phyloP scores from a whole-genome alignment of 2,329 filamentous ascomycete species.

The Polytolypa hystricis region DNA sequence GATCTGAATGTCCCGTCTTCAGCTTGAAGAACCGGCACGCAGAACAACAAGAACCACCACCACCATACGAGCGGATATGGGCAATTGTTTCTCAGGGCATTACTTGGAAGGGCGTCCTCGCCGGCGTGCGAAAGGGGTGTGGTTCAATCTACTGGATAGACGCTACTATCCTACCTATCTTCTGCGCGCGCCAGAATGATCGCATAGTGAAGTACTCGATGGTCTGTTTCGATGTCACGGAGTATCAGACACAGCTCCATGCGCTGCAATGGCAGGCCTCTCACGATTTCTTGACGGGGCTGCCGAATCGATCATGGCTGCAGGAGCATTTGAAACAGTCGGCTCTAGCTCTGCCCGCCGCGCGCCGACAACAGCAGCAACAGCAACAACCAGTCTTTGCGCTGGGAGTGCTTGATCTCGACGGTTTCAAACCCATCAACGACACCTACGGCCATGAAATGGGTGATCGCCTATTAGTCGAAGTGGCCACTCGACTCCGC shows the following conservation, averaged over 20 bases:
- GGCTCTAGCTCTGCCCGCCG: neutral
- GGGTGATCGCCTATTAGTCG: neutral
- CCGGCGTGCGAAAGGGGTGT: too few species aligned
- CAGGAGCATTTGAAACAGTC: neutral
- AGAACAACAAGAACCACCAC: neutral
- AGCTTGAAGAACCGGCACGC: neutral
- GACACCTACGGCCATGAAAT: neutral
- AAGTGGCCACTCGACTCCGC: neutral
- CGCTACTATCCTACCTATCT: too few species aligned
- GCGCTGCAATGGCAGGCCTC: neutral
- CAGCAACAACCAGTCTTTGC: too few species aligned
- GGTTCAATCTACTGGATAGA: too few species aligned
- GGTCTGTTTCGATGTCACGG: too few species aligned
- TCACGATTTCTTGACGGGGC: neutral
- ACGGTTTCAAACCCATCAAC: neutral
- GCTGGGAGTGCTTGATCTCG: neutral
- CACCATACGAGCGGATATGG: too few species aligned
- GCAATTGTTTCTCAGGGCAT: too few species aligned
- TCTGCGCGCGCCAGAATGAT: too few species aligned
- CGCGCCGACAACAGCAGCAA: too few species aligned
- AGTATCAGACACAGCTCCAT: neutral
- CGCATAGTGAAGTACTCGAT: too few species aligned
- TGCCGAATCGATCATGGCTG: neutral
- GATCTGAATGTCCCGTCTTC: neutral
- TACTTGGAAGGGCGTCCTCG: neutral